Percentiles rank a stretch among this genome's conserved stretches.
These are phyloP conservation scores for Salvia splendens DNA, from an alignment of 257 asterid species.

Conservation along the genomic window DNA sequence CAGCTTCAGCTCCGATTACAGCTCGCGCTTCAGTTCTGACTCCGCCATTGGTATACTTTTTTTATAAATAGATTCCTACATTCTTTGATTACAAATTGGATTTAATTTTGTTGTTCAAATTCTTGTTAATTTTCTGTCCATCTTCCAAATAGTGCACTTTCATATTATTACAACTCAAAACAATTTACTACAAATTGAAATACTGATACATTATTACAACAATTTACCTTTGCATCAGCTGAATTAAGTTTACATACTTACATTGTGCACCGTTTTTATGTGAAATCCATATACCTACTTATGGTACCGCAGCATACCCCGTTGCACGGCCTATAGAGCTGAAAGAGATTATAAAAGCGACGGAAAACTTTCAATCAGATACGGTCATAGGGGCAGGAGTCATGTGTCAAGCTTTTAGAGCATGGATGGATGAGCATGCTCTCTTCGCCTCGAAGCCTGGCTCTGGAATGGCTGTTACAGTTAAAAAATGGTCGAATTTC, in stretches of 20 bases:
- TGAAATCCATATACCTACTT: neutral
- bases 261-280: neutral
- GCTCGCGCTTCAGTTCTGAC: neutral
- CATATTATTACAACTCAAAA: neutral
- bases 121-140: no score
- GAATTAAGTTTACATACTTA: neutral
- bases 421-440: slow-evolving; percentile 19
- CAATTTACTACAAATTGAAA: no score
- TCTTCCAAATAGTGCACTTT: no score
- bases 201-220: no score
- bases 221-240: no score
- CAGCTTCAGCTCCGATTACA: slow-evolving; percentile 23
- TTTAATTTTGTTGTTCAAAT: neutral
- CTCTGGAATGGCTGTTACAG: slow-evolving; percentile 16
- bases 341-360: slow-evolving; percentile 27
- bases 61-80: neutral
- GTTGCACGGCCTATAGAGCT: slow-evolving; percentile 14
- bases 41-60: neutral
- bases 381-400: slow-evolving; percentile 8
- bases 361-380: slow-evolving; percentile 7
- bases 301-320: neutral
- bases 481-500: slow-evolving; percentile 6
- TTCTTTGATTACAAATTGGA: neutral
- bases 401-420: neutral
- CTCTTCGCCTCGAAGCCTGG: slow-evolving; percentile 18